These are phyloP conservation scores for Penicillium sp. DNA, from an alignment of 2,329 filamentous ascomycete genomes.

Conservation along the genomic window DNA sequence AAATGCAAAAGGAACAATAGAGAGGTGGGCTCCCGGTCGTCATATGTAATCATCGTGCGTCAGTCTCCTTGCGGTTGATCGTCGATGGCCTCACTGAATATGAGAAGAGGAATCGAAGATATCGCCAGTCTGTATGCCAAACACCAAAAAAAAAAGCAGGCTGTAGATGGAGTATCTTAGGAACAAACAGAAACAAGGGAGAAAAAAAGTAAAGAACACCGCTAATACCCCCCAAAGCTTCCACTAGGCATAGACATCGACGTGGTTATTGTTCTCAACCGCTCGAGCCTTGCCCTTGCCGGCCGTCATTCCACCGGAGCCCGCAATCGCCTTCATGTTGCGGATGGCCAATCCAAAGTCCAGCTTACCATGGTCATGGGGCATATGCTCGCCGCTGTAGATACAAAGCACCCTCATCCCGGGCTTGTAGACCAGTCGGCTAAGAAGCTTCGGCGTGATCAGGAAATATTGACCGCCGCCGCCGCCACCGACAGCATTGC, in stretches of 20 bases:
- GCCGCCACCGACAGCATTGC: conserved; percentile 27
- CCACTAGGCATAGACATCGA: conserved; percentile 24
- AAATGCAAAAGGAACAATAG: neutral
- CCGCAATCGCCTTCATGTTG: conserved; percentile 34
- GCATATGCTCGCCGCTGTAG: conserved; percentile 72
- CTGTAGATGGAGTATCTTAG: conserved; percentile 11
- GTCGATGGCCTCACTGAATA: too few species aligned
- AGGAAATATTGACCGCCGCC: conserved; percentile 80
- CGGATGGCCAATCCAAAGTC: conserved; percentile 39
- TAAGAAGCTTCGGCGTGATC: conserved; percentile 92
- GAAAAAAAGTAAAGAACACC: conserved; percentile 10
- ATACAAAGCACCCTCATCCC: conserved; percentile 95
- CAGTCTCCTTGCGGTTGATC: too few species aligned
- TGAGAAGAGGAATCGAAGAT: too few species aligned
- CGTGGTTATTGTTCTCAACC: conserved; percentile 15
- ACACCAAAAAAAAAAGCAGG: neutral
- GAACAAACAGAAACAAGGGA: conserved; percentile 1
- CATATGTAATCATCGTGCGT: too few species aligned
- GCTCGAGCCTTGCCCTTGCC: conserved; percentile 18
- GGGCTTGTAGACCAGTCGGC: conserved; percentile 76
- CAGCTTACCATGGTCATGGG: conserved; percentile 36
- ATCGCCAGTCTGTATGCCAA: neutral
- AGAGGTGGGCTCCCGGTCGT: too few species aligned
- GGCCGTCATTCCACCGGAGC: conserved; percentile 7
- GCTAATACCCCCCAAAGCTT: neutral